These are phyloP conservation scores for Infundibulicybe gibba DNA, from an alignment of 768 basidiomycete species.

Conservation along the genomic window DNA sequence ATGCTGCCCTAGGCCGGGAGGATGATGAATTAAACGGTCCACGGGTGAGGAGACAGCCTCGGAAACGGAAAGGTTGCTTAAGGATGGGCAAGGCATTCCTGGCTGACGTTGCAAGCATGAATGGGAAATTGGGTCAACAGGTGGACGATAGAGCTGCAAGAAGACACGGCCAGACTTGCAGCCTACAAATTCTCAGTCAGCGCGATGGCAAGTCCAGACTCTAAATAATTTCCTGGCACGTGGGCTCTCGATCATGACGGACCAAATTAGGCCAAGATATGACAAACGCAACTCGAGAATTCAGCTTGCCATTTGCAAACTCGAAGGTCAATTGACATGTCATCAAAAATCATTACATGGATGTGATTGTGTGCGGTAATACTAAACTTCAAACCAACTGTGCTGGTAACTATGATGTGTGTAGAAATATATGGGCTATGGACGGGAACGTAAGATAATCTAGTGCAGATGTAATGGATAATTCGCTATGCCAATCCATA, in stretches of 20 bases:
- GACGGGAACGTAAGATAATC: not conserved
- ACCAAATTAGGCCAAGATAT: not conserved
- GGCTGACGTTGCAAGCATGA: constrained; percentile 41
- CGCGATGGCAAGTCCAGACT: no score
- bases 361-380: not conserved
- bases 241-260: no score
- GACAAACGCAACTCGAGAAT: no score
- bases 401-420: constrained; percentile 4
- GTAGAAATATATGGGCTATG: constrained; percentile 2
- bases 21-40: constrained; percentile 9
- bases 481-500: constrained; percentile 25
- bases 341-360: not conserved
- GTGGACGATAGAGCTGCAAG: not conserved
- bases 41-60: constrained; percentile 34
- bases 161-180: not conserved
- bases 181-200: no score
- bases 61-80: constrained; percentile 33
- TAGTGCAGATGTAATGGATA: constrained; percentile 6
- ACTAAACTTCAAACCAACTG: not conserved
- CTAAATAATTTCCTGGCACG: no score
- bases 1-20: constrained; percentile 20
- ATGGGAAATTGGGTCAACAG: constrained; percentile 1
- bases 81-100: constrained; percentile 38
- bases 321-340: no score
- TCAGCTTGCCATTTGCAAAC: no score